phyloP scores from a whole-genome alignment of 2,329 filamentous ascomycete genomes.

The Pezicula rhizophila region DNA sequence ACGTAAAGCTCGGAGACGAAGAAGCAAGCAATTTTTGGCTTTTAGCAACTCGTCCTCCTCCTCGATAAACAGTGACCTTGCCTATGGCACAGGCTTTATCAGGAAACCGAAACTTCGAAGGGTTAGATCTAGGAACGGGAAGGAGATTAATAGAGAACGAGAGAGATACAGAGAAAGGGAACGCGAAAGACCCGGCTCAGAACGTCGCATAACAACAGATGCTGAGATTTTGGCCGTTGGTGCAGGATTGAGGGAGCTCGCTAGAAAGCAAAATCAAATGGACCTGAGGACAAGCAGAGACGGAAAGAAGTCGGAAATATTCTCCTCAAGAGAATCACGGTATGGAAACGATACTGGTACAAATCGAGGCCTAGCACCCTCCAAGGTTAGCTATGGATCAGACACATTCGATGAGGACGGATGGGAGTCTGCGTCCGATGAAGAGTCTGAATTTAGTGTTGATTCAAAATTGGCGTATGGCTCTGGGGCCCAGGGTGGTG shows the following conservation, averaged over 20 bases:
- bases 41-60: conserved; percentile 61
- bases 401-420: conserved; percentile 40
- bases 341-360: conserved; percentile 5
- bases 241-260: conserved; percentile 39
- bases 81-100: conserved; percentile 56
- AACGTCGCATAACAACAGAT: conserved; percentile 29
- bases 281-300: conserved; percentile 28
- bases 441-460: conserved; percentile 43
- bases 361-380: conserved; percentile 20
- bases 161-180: conserved; percentile 21
- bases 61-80: conserved; percentile 61
- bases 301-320: conserved; percentile 13
- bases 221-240: conserved; percentile 41
- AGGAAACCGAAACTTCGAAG: conserved; percentile 20
- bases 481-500: conserved; percentile 28
- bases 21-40: conserved; percentile 46
- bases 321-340: conserved; percentile 6
- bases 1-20: conserved; percentile 37
- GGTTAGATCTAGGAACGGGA: conserved; percentile 20
- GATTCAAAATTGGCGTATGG: conserved; percentile 58
- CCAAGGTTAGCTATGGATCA: conserved; percentile 24
- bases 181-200: conserved; percentile 4
- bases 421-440: conserved; percentile 54
- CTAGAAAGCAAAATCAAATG: conserved; percentile 30
- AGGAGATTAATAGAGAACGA: conserved; percentile 18